Conservation (phyloP, 2,329 filamentous ascomycete species). For the Aspergillus nomiae region DNA sequence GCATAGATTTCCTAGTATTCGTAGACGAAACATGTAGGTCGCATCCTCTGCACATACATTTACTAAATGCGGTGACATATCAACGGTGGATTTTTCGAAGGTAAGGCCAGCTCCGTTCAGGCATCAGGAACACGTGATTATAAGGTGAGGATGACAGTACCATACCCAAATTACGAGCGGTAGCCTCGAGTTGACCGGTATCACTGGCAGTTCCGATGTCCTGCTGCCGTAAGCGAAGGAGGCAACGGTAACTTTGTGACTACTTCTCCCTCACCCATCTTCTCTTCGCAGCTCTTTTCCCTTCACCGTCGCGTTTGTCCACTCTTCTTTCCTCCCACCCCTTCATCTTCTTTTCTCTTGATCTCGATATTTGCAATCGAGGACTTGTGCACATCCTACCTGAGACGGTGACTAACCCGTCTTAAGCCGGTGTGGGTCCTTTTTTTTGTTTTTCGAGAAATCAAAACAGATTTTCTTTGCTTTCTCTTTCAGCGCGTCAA, state of each 20-base stretch:
- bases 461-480: slow-evolving; percentile 9
- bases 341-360: slow-evolving; percentile 10
- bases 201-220: not conserved
- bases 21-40: not conserved
- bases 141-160: not conserved
- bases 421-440: slow-evolving; percentile 19
- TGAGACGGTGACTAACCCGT: slow-evolving; percentile 17
- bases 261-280: slow-evolving; percentile 1
- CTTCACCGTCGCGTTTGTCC: slow-evolving; percentile 18
- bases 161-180: not conserved
- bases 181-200: not conserved
- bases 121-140: not conserved
- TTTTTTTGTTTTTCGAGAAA: slow-evolving; percentile 10
- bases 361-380: slow-evolving; percentile 9
- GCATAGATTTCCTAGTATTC: not conserved
- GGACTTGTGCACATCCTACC: slow-evolving; percentile 16
- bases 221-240: slow-evolving; percentile 8
- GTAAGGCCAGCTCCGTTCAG: not conserved
- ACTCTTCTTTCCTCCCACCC: slow-evolving; percentile 13
- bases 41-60: not conserved
- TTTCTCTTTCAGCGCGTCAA: slow-evolving; percentile 18
- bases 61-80: not conserved
- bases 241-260: not conserved
- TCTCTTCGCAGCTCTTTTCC: slow-evolving; percentile 19
- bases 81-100: not conserved